Base-by-base conservation (phyloP, 2,329 filamentous ascomycete species). In the Ilyonectria destructans region DNA sequence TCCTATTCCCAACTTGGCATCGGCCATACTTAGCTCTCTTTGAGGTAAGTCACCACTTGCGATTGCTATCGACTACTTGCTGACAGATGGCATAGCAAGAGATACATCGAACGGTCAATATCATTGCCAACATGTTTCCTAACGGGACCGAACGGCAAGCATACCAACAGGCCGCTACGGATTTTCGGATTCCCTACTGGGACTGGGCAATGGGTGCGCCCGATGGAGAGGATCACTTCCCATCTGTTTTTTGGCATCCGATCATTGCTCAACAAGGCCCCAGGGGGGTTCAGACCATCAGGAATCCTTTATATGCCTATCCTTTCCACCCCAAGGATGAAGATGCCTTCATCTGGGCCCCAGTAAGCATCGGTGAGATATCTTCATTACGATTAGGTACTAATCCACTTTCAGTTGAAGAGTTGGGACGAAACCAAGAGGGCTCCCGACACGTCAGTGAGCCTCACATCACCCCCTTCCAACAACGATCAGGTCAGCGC, bases 1-100 rank as follows among this genome's bases (percentile, higher is more conserved):
- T 91, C 46, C 83, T 96, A 17, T 96, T 97, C 78, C 89, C 92
- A 45, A 87, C 91, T 45, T 97, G 94, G 94, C 94, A 97, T 84
- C 89, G 94, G 57, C 92, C 93, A 1, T 97, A 96, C 79, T 84
- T 96, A 66, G 87, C 85, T 33, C 79, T 90, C 58, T 88, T 88
- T 65, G 88, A 90, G 83, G 88, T 87, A 68, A 65, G 77, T 43
- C 2, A 8, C 31, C 4, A 9, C 7, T 17, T 10, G 2, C 2
- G 17, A 7, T 15, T 15, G 1, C 12, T 13, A 4, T 2, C n/a
- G n/a, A 29, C 1, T n/a, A 23, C 26, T n/a, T 40, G 37, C 68
- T 79, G 37, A 80, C 61, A 13, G 9, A 2, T n/a, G 1, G 1
- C 40, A 45, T 37, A 82, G 81, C 81, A 82, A 80, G 79, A 82